A percentile compares a stretch with the other conserved stretches of the same genome.
These are phyloP conservation scores for Penicillium sp. DNA, from an alignment of 2,329 filamentous ascomycete genomes.

Conservation along the genomic window DNA sequence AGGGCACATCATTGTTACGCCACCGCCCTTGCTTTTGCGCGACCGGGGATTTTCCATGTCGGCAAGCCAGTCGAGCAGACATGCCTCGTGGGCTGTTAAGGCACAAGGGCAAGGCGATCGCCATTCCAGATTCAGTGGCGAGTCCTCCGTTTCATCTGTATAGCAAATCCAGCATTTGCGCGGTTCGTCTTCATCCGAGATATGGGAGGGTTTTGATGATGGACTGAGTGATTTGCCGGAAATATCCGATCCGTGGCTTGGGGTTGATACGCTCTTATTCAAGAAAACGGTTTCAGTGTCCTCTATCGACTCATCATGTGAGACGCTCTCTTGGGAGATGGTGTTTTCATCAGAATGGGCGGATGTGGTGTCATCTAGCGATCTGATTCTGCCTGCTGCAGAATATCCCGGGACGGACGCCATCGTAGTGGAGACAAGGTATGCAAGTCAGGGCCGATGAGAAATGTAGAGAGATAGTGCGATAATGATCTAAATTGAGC, in stretches of 20 bases:
- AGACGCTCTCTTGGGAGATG: conserved; percentile 7
- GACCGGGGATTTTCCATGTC: conserved; percentile 70
- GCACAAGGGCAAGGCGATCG: conserved; percentile 87
- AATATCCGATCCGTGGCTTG: conserved; percentile 15
- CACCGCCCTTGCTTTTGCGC: conserved; percentile 49
- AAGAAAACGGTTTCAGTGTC: conserved; percentile 35
- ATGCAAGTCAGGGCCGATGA: not conserved
- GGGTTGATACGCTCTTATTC: conserved; percentile 23
- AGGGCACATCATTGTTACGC: conserved; percentile 73
- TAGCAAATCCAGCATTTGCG: conserved; percentile 70
- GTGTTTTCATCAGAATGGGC: conserved; percentile 18
- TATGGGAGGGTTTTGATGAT: conserved; percentile 14
- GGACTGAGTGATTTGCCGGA: conserved; percentile 20
- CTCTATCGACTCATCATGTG: conserved; percentile 19
- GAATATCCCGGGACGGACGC: conserved; percentile 37
- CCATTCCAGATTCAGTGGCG: conserved; percentile 65
- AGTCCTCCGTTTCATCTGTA: conserved; percentile 63
- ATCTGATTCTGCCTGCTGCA: conserved; percentile 28
- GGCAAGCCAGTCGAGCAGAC: conserved; percentile 89
- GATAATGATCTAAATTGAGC: conserved; percentile 1
- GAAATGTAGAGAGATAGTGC: not conserved
- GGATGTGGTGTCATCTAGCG: conserved; percentile 26
- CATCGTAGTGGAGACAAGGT: conserved; percentile 27
- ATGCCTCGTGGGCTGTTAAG: conserved; percentile 84
- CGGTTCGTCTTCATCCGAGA: conserved; percentile 36